Conservation (phyloP, 2,329 filamentous ascomycete genomes). For the Cladosporium sp. region DNA sequence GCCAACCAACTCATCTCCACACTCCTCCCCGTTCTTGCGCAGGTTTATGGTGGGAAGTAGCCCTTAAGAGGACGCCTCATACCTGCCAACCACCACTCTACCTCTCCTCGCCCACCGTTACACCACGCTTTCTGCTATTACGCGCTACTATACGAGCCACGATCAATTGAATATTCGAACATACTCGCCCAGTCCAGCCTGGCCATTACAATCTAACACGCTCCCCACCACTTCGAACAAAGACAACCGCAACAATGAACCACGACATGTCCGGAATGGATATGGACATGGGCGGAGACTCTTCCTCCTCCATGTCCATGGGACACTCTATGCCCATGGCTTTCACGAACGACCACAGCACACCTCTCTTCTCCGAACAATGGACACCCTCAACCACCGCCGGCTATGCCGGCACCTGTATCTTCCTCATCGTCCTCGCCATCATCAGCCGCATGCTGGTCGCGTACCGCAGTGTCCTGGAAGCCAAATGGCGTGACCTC, state of each 20-base stretch:
- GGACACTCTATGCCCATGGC: slow-evolving; percentile 37
- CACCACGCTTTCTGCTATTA: too few species aligned
- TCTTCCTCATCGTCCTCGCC: slow-evolving; percentile 79
- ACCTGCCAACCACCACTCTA: too few species aligned
- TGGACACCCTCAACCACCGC: slow-evolving; percentile 72
- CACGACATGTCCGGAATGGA: slow-evolving; percentile 1
- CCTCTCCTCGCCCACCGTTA: background rate
- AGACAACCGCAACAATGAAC: background rate
- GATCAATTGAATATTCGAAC: too few species aligned
- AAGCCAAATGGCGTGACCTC: slow-evolving; percentile 65
- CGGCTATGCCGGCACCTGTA: slow-evolving; percentile 81
- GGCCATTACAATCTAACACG: too few species aligned
- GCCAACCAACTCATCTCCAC: too few species aligned
- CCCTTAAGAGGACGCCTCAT: too few species aligned
- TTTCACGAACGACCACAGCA: slow-evolving; percentile 62
- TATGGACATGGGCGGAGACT: background rate
- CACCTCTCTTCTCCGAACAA: slow-evolving; percentile 60
- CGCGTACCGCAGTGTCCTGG: slow-evolving; percentile 61
- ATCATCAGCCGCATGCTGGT: slow-evolving; percentile 65
- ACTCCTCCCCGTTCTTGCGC: background rate
- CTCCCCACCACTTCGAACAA: background rate
- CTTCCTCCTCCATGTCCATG: slow-evolving; percentile 17
- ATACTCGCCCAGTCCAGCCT: too few species aligned
- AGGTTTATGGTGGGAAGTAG: too few species aligned
- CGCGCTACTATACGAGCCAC: background rate